These are phyloP conservation scores for Scolecobasidium constrictum DNA, from an alignment of 2,329 filamentous ascomycete genomes.

Conservation along the genomic window DNA sequence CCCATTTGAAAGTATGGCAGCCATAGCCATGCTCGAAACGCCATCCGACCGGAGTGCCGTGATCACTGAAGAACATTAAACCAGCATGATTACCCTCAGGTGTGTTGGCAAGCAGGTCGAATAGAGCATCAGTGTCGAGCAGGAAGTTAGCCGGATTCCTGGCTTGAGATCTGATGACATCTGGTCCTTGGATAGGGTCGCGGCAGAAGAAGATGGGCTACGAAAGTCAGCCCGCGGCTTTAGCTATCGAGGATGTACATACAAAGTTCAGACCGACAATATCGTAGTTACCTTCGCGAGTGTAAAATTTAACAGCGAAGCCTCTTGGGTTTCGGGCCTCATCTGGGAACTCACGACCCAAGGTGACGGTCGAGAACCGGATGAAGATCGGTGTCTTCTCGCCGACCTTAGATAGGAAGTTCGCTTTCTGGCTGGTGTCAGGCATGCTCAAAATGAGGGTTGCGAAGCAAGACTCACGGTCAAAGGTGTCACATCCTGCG, in stretches of 20 bases:
- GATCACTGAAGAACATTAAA: slow-evolving; percentile 40
- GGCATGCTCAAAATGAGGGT: neutral
- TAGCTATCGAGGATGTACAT: neutral
- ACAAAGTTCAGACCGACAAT: slow-evolving; percentile 37
- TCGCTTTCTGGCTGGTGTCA: slow-evolving; percentile 26
- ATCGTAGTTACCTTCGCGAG: slow-evolving; percentile 38
- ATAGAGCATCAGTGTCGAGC: slow-evolving; percentile 37
- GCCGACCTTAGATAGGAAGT: slow-evolving; percentile 29
- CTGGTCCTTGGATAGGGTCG: slow-evolving; percentile 36
- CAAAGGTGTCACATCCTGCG: slow-evolving; percentile 24
- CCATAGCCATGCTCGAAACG: slow-evolving; percentile 20
- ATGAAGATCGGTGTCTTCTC: slow-evolving; percentile 33
- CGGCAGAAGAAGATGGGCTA: slow-evolving; percentile 39
- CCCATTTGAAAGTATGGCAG: slow-evolving; percentile 38
- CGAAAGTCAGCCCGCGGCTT: too few relatives aligned
- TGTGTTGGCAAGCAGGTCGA: slow-evolving; percentile 38
- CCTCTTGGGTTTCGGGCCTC: slow-evolving; percentile 36
- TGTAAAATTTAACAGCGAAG: slow-evolving; percentile 40
- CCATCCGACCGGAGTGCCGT: slow-evolving; percentile 38
- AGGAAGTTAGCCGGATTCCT: slow-evolving; percentile 39
- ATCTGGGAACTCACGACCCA: slow-evolving; percentile 33
- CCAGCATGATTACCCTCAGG: slow-evolving; percentile 39
- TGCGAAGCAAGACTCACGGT: slow-evolving; percentile 19
- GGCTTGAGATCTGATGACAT: slow-evolving; percentile 37
- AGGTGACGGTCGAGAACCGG: slow-evolving; percentile 35